Base-by-base conservation (phyloP, 164 flowering plant species). In the Buxus sempervirens region DNA sequence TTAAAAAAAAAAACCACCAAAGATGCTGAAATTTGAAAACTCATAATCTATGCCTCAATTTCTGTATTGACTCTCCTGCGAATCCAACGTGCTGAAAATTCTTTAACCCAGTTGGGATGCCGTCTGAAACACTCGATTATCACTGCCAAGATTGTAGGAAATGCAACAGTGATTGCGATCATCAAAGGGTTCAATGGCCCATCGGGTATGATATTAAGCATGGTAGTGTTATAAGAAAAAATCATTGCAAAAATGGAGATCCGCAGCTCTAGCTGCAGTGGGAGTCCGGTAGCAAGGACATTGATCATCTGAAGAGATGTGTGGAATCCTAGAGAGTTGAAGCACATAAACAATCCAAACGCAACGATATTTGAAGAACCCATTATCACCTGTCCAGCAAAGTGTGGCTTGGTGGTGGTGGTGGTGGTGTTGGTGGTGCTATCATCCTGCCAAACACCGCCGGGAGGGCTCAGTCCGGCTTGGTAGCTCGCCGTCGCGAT, bases 401-500 rank as follows among this genome's bases (percentile, higher is more conserved):
- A 45, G 51, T 45, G 51, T 15, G 18, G 1, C 18, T 45, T 45
- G 51, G 16, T 45, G 18, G 51, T n/a, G n/a, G n/a, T n/a, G n/a
- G n/a, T n/a, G n/a, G n/a, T n/a, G n/a, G n/a, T 45, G 18, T 45
- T 45, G 51, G 51, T 45, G 51, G 10, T 45, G 12, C 51, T 10
- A 22, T 57, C 27, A 14, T 41, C 70, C 45, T 54, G 57, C 70
- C 57, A 54, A 22, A 0, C 9, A 2, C 70, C 62, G 0, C 65
- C 67, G 5, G 73, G 73, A 18, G 73, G 66, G 19, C 55, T 76
- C 15, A 71, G 58, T 16, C 62, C 66, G 10, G 75, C 66, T 24
- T 71, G 74, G 62, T 58, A 71, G 1, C 72, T 67, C 23, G 72
- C 66, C 0, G 78, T 64, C 9, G 65, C 75, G 13, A 68, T 67